phyloP scores from a whole-genome alignment of 1,284 basidiomycete genomes.

The Puccinia polysora region DNA sequence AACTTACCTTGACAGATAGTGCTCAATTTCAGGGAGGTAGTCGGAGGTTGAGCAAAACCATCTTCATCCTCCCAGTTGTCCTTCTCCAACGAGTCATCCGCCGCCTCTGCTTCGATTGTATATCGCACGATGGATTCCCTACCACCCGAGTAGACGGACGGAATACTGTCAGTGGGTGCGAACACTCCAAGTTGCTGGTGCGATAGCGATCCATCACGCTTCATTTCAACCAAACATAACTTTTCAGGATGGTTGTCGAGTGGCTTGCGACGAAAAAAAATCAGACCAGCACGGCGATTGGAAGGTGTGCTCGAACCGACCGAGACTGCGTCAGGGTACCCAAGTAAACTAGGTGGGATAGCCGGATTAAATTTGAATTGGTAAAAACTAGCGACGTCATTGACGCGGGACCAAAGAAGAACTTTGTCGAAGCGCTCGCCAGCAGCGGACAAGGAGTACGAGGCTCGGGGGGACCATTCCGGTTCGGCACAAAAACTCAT shows the following conservation, averaged over 20 bases:
- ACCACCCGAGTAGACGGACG: background rate
- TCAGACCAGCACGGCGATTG: background rate
- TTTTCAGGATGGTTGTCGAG: background rate
- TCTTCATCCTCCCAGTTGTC: background rate
- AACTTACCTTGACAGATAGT: conserved; percentile 19
- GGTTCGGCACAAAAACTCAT: conserved; percentile 22
- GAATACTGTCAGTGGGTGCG: background rate
- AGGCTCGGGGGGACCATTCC: background rate
- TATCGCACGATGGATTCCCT: background rate
- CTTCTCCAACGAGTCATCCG: background rate
- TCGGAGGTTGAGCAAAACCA: background rate
- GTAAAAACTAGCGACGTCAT: conserved; percentile 17
- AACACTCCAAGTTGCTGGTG: conserved; percentile 22
- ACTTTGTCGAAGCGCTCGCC: background rate
- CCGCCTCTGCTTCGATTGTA: background rate
- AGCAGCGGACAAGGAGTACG: background rate
- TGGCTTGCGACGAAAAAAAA: background rate
- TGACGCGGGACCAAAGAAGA: conserved; percentile 31
- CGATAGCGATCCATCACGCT: conserved; percentile 20
- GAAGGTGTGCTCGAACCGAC: background rate
- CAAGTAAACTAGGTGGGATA: conserved; percentile 3
- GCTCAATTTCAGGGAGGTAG: background rate
- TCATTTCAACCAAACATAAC: conserved; percentile 19
- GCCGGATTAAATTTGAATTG: conserved; percentile 1
- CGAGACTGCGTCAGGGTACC: conserved; percentile 7